Conservation (phyloP, 78 protist species). For the Goniomonas avonlea region DNA sequence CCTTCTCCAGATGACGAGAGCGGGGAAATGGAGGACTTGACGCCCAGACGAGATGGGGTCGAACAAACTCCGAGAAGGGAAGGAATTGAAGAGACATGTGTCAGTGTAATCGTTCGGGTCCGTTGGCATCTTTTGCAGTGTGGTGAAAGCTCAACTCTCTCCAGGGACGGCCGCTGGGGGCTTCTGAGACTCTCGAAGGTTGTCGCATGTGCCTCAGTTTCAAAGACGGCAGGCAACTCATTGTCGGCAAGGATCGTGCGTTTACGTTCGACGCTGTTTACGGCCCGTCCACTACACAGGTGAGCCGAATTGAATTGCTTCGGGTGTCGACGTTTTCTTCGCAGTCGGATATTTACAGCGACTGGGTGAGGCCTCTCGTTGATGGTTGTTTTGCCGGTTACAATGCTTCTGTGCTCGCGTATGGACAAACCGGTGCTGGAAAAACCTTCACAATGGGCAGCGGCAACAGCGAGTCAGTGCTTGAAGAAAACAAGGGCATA, state of each 20-base stretch:
- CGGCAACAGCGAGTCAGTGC: background rate
- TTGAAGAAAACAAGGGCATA: background rate
- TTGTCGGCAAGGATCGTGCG: constrained; percentile 16
- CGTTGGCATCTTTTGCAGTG: too few species aligned
- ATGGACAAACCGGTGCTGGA: constrained; percentile 38
- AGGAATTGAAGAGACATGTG: too few species aligned
- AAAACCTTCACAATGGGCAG: constrained; percentile 45
- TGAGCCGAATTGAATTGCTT: background rate
- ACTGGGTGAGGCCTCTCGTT: background rate
- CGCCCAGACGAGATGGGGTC: too few species aligned
- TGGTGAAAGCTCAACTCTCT: too few species aligned
- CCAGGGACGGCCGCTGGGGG: too few species aligned
- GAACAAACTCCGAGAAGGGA: too few species aligned
- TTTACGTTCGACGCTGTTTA: constrained; percentile 16
- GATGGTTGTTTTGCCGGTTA: constrained; percentile 31
- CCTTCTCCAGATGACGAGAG: too few species aligned
- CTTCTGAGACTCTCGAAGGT: too few species aligned
- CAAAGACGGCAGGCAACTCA: too few species aligned
- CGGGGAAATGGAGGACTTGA: too few species aligned
- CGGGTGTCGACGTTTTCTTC: background rate
- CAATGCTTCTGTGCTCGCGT: constrained; percentile 46
- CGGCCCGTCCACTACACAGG: background rate
- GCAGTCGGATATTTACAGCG: background rate
- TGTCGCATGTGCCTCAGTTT: too few species aligned
- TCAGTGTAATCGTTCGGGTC: too few species aligned